Evolutionary conservation across 192 early-diverging fungal species (phyloP).

Genomic region (Linnemannia exigua): DNA sequence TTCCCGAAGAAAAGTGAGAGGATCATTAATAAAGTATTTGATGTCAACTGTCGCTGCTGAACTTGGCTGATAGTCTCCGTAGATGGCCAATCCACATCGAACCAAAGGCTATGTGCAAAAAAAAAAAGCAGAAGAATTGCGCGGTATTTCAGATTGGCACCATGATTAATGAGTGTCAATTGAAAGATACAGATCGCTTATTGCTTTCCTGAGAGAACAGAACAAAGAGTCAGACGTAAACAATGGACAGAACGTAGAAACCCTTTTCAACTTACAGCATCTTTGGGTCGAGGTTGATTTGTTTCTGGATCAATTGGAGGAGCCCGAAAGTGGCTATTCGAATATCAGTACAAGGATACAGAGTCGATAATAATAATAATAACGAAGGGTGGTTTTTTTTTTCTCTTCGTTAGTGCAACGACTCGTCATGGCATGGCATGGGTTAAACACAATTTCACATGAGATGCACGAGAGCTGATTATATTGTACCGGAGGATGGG

Average conservation of each 20-base stretch:
- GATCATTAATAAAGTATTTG: slow-evolving; percentile 65
- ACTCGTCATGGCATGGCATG: background rate
- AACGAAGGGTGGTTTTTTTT: no score
- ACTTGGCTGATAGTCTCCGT: slow-evolving; percentile 67
- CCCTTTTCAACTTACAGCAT: slow-evolving; percentile 60
- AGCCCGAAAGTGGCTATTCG: slow-evolving; percentile 62
- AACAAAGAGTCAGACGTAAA: background rate
- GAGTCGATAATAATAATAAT: background rate
- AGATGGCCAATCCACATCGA: slow-evolving; percentile 67
- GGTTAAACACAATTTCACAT: background rate
- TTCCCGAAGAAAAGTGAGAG: slow-evolving; percentile 59
- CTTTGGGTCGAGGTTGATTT: slow-evolving; percentile 62
- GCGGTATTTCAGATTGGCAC: background rate
- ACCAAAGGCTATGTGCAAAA: slow-evolving; percentile 60
- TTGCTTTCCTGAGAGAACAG: background rate
- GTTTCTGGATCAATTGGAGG: slow-evolving; percentile 65
- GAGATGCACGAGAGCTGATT: background rate
- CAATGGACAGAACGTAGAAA: background rate
- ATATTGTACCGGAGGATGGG: slow-evolving; percentile 63
- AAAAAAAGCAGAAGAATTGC: background rate
- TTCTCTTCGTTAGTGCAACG: background rate
- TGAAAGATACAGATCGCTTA: background rate
- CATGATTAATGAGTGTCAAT: background rate
- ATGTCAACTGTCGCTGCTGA: slow-evolving; percentile 65
- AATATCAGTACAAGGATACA: background rate